Conservation (phyloP, 495 filamentous ascomycete genomes). For the Xylaria flabelliformis region DNA sequence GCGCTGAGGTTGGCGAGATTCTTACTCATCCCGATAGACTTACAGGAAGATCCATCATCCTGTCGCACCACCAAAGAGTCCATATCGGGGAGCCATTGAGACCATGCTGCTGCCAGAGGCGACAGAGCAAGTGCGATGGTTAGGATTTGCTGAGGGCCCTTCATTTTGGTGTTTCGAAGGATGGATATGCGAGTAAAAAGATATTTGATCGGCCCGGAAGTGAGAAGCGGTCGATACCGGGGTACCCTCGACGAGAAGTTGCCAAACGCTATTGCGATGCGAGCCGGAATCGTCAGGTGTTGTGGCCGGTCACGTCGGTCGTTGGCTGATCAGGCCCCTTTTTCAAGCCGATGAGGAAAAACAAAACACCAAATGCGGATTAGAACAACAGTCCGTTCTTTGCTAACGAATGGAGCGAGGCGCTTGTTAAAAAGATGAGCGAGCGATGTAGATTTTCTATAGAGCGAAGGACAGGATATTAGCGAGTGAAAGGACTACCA, state of each 20-base stretch:
- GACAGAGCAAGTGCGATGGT: conserved; percentile 47
- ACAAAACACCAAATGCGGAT: conserved; percentile 24
- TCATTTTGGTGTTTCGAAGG: conserved; percentile 26
- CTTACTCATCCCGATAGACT: conserved; percentile 8
- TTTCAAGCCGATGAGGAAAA: conserved; percentile 17
- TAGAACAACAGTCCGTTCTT: conserved; percentile 21
- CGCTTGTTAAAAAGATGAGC: conserved; percentile 1
- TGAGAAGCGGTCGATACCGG: conserved; percentile 8
- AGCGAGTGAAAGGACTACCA: conserved; percentile 22
- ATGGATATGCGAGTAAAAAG: conserved; percentile 9
- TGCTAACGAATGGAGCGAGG: conserved; percentile 17
- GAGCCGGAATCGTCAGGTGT: neutral
- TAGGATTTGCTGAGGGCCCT: conserved; percentile 30
- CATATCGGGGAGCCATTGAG: conserved; percentile 44
- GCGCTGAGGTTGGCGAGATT: neutral
- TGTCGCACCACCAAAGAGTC: conserved; percentile 48
- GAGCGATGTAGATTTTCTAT: conserved; percentile 10
- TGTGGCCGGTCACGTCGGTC: neutral
- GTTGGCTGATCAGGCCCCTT: conserved; percentile 14
- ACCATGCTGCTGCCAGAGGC: conserved; percentile 42
- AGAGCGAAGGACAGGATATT: conserved; percentile 27
- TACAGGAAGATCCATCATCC: conserved; percentile 39
- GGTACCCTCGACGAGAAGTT: neutral
- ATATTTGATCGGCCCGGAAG: neutral
- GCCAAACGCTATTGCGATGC: conserved; percentile 1